Evolutionary conservation across 225 moss, liverwort and hornwort genomes (phyloP).

Genomic region (Pleurozium schreberi): DNA sequence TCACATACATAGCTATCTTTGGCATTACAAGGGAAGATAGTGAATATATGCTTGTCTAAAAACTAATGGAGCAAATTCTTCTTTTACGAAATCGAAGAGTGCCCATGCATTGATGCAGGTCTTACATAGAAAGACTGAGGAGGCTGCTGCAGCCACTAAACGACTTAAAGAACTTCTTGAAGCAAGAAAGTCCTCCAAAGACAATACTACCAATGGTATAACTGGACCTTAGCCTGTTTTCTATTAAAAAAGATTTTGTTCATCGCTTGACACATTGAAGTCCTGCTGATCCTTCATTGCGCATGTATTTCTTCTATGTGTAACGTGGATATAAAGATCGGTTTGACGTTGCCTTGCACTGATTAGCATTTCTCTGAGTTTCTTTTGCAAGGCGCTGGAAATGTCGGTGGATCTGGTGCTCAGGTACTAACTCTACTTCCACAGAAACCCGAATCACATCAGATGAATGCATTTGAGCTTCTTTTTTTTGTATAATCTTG

Average conservation of each 20-base stretch:
- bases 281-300: not conserved
- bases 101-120: conserved; percentile 35
- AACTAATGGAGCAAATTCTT: not conserved
- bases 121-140: conserved; percentile 86
- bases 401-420: conserved; percentile 23
- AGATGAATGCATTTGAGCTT: not conserved
- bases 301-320: not conserved
- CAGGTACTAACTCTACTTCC: conserved; percentile 8
- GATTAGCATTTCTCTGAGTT: not conserved
- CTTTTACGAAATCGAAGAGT: not conserved
- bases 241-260: not conserved
- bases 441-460: not conserved
- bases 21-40: not conserved
- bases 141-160: conserved; percentile 81
- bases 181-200: conserved; percentile 63
- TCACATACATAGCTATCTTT: not conserved
- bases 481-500: not conserved
- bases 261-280: not conserved
- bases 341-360: not conserved
- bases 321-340: not conserved
- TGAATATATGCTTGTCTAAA: not conserved
- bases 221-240: not conserved
- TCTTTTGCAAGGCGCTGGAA: conserved; percentile 22
- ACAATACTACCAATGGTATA: conserved; percentile 42
- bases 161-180: conserved; percentile 86